Evolutionary conservation across 2,329 filamentous ascomycete species (phyloP), one percentile per base, ranked within the genome.

Genomic region (Trichoderma oligosporum): DNA sequence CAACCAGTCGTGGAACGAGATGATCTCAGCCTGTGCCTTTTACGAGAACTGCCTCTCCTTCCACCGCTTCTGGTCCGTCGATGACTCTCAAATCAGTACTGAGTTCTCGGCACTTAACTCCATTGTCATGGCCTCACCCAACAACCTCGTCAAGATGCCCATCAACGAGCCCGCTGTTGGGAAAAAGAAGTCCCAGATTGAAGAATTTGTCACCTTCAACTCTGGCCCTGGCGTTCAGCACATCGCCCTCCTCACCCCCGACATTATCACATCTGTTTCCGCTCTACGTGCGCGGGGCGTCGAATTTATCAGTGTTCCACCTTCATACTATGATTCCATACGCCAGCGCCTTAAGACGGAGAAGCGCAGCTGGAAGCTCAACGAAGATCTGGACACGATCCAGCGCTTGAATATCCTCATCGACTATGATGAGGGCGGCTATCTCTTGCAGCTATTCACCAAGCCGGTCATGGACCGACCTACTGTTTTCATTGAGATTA

Each of bases 41-140:
- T 97, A 97, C 77, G 92, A 97, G 76, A 83, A 86, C 61, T 89
- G 87, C 61, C 87, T 97, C 25, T 88, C 87, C 55, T 97, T 97
- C 82, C 91, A 96, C 78, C 89, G 92, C 64, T 97, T 97, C 85
- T 97, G 93, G 93, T 91, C 86, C 55, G 92, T 97, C 58, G 93
- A 97, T 72, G 93, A 97, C 78, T 88, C 84, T 64, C 85, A 95
- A 70, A 95, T 97, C 75, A 90, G 85, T 81, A 96, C 89, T 63
- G 91, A 96, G 70, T 97, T 90, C 81, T 91, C 87, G 1, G 91
- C 93, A 8, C 80, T 97, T 46, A 91, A 87, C 74, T 89, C 84
- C 67, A 86, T 97, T 67, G 93, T 97, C 69, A 96, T 97, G 91
- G 84, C 88, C 39, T 90, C 86, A 4, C 84, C 85, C 60, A 90